Conservation (phyloP, 192 early-diverging fungal genomes). For the Podila clonocystis region DNA sequence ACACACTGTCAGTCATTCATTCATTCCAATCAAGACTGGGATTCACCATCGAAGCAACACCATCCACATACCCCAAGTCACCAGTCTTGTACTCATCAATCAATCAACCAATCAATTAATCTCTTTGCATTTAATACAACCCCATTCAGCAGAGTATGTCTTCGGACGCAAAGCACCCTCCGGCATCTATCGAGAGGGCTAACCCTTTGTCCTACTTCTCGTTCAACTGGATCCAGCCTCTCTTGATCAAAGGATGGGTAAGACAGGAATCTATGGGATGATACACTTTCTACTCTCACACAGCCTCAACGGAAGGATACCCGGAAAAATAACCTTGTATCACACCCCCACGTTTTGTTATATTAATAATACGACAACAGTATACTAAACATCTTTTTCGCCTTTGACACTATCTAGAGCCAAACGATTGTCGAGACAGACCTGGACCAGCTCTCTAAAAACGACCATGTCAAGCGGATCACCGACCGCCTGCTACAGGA, state of each 20-base stretch:
- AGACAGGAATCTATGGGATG: neutral
- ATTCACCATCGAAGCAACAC: no score
- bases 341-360: neutral
- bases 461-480: slow-evolving; percentile 42
- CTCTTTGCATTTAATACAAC: no score
- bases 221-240: slow-evolving; percentile 49
- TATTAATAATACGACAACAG: no score
- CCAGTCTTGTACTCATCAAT: no score
- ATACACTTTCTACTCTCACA: neutral
- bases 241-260: slow-evolving; percentile 50
- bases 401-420: neutral
- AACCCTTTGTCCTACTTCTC: slow-evolving; percentile 41
- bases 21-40: neutral
- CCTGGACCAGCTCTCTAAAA: slow-evolving; percentile 37
- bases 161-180: slow-evolving; percentile 27
- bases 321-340: neutral
- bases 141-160: neutral
- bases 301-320: no score
- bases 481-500: slow-evolving; percentile 30
- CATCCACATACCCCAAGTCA: no score
- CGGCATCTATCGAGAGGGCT: slow-evolving; percentile 28
- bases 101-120: no score
- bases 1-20: neutral
- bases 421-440: slow-evolving; percentile 45
- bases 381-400: neutral